These are phyloP conservation scores for Cephaloascus fragrans DNA, from an alignment of 805 yeast genomes.

Conservation along the genomic window DNA sequence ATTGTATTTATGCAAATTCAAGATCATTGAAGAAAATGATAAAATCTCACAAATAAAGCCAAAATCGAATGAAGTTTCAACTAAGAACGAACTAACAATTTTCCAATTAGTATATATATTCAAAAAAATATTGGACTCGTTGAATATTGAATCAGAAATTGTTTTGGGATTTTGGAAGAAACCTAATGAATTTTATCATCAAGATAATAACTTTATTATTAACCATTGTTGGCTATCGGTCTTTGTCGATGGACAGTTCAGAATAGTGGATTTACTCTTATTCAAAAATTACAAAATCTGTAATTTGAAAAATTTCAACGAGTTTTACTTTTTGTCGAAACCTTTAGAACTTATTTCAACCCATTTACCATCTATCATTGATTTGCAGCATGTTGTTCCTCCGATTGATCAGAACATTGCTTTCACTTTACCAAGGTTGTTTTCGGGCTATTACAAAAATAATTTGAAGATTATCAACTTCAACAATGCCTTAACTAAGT, in stretches of 20 bases:
- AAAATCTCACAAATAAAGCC: conserved; percentile 27
- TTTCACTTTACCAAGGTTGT: conserved; percentile 74
- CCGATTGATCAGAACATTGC: conserved; percentile 73
- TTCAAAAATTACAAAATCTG: conserved; percentile 22
- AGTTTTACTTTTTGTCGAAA: conserved; percentile 67
- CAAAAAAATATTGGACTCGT: conserved; percentile 57
- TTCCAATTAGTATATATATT: conserved; percentile 73
- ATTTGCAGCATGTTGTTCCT: conserved; percentile 81
- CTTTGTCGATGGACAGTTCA: conserved; percentile 64
- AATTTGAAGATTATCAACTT: conserved; percentile 53
- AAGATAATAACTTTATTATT: conserved; percentile 37
- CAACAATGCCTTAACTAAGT: conserved; percentile 66
- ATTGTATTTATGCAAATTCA: conserved; percentile 60
- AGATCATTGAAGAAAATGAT: conserved; percentile 27
- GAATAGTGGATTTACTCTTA: conserved; percentile 56
- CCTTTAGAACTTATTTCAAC: conserved; percentile 74
- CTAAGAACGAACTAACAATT: conserved; percentile 45
- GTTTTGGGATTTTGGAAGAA: conserved; percentile 78
- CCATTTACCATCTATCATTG: conserved; percentile 73
- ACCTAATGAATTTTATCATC: conserved; percentile 51
- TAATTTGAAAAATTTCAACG: conserved; percentile 24
- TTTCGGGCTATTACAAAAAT: conserved; percentile 66
- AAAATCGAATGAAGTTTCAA: conserved; percentile 31
- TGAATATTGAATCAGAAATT: conserved; percentile 66
- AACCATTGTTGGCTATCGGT: conserved; percentile 91